Conservation (phyloP, 192 early-diverging fungal genomes). For the Diversispora epigaea region DNA sequence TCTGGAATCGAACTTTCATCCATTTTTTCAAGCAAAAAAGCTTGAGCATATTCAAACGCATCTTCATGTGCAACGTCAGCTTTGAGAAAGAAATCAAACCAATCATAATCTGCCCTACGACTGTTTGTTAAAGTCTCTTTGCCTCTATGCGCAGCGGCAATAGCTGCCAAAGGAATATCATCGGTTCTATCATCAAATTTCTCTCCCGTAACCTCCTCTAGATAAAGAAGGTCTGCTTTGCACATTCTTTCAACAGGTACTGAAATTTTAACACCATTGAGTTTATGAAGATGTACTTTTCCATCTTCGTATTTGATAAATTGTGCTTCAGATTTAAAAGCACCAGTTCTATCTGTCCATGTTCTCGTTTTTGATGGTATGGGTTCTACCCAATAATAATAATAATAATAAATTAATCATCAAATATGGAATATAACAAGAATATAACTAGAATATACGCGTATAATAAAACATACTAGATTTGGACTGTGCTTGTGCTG, state of each 20-base stretch:
- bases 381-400: slow-evolving; percentile 39
- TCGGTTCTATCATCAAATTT: slow-evolving; percentile 36
- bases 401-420: slow-evolving; percentile 3
- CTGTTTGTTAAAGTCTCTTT: slow-evolving; percentile 42
- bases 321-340: slow-evolving; percentile 91
- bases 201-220: slow-evolving; percentile 53
- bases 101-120: slow-evolving; percentile 80
- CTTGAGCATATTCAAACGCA: slow-evolving; percentile 76
- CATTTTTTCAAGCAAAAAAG: slow-evolving; percentile 85
- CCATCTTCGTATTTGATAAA: slow-evolving; percentile 77
- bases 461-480: slow-evolving; percentile 3
- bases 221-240: slow-evolving; percentile 51
- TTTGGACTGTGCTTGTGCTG: slow-evolving; percentile 29
- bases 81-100: slow-evolving; percentile 90
- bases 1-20: slow-evolving; percentile 77
- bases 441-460: background rate
- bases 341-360: slow-evolving; percentile 91
- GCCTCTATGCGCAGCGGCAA: slow-evolving; percentile 33
- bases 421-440: slow-evolving; percentile 6
- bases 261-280: slow-evolving; percentile 91
- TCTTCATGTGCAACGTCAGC: slow-evolving; percentile 71
- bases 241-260: slow-evolving; percentile 89
- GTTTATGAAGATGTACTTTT: slow-evolving; percentile 90
- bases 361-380: slow-evolving; percentile 70
- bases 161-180: slow-evolving; percentile 22